Base-by-base conservation (phyloP, 2,329 filamentous ascomycete species). In the Xylaria arbuscula region DNA sequence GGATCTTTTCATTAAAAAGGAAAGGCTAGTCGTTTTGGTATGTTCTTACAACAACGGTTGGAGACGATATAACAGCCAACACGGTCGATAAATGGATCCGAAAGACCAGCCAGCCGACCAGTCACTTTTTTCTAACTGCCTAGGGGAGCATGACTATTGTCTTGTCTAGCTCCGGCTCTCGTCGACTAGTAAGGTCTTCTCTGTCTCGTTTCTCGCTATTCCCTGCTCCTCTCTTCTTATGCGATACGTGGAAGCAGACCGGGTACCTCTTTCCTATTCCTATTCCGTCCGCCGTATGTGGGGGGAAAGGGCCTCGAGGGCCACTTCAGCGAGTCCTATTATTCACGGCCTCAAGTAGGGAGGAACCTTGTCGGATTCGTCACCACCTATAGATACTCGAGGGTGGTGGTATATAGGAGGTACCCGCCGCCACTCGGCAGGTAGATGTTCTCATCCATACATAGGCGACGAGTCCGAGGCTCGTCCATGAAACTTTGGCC, bases 181-280 rank as follows among this genome's bases (percentile, higher is more conserved):
- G 42, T 34, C 19, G 40, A 34, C 50, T 45, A 11, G 48, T 28
- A 13, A 40, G 34, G 32, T 47, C 22, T 48, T 51, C 42, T 64
- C 51, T 50, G 9, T 47, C 32, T 57, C 15, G 28, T 19, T 36
- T 42, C 22, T 36, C n/a, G 2, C 7, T 28, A 38, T 48, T 32
- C 13, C 48, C n/a, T 64, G n/a, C 48, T 59, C 57, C 63, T 62
- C 62, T 36, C 57, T 48, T 34, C 53, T 62, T 28, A 42, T 59
- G 45, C 57, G 58, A 59, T 40, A 22, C n/a, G 60, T 42, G 57
- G 62, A 56, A 55, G 42, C 38, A 28, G 54, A 24, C 53, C 17
- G 24, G 19, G 48, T 48, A 34, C 57, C 36, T 48, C 47, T 60
- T 60, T 48, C 32, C 24, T 34, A 47, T 38, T 38, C 51, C 51